phyloP scores from a whole-genome alignment of 2,329 filamentous ascomycete species.

The Bipolaris victoriae region DNA sequence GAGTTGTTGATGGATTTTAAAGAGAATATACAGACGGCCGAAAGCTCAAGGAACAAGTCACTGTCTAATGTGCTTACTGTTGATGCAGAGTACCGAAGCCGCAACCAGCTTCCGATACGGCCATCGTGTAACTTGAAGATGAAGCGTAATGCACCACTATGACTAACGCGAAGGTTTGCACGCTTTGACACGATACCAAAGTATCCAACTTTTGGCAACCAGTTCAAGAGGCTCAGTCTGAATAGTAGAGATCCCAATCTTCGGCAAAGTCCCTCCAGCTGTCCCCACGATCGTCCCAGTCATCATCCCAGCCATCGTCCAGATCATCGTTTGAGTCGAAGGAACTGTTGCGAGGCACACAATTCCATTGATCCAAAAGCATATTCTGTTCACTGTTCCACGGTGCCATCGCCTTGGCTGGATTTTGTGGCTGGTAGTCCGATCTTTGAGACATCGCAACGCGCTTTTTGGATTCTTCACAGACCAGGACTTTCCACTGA shows the following conservation, averaged over 20 bases:
- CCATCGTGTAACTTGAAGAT: conserved; percentile 3
- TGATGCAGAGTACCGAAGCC: too few species aligned
- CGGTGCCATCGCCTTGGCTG: conserved; percentile 30
- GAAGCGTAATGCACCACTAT: conserved; percentile 2
- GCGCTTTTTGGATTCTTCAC: conserved; percentile 15
- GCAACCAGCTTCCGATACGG: too few species aligned
- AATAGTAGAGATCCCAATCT: background rate
- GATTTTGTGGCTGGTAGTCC: conserved; percentile 30
- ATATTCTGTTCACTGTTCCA: conserved; percentile 22
- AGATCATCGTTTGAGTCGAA: background rate
- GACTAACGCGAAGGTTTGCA: conserved; percentile 13
- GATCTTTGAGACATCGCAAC: conserved; percentile 20
- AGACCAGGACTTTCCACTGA: background rate
- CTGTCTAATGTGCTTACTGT: too few species aligned
- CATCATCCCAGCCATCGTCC: background rate
- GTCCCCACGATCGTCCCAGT: background rate
- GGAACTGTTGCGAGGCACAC: conserved; percentile 1
- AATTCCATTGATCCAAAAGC: conserved; percentile 34
- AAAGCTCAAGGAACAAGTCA: too few species aligned
- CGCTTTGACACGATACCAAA: background rate
- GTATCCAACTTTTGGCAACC: background rate
- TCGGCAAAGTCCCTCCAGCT: background rate
- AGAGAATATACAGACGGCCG: too few species aligned
- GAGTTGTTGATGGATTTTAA: too few species aligned
- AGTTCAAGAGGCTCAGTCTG: conserved; percentile 1